These are phyloP conservation scores for Cryptococcus hybrid DNA, from an alignment of 1,284 basidiomycete genomes.

Conservation along the genomic window DNA sequence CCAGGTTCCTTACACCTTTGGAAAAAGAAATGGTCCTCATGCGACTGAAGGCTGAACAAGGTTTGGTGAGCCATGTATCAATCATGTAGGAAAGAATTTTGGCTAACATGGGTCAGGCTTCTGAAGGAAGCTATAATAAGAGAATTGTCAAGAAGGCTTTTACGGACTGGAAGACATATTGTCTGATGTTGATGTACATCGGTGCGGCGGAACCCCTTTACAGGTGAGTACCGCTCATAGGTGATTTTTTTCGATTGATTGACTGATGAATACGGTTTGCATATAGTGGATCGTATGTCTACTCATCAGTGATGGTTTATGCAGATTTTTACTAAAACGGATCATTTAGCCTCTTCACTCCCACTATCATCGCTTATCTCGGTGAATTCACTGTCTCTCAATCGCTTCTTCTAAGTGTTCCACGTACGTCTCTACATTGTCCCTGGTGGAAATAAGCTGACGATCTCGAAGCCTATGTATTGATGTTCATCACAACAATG, in stretches of 20 bases:
- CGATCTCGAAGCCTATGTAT: constrained; percentile 49
- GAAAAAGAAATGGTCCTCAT: constrained; percentile 41
- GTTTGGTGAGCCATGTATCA: constrained; percentile 14
- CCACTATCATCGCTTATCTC: constrained; percentile 49
- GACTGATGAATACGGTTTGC: constrained; percentile 15
- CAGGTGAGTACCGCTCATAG: constrained; percentile 29
- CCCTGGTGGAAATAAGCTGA: neutral
- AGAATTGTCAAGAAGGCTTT: constrained; percentile 31
- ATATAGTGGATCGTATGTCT: neutral
- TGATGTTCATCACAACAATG: constrained; percentile 53
- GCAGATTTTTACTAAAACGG: constrained; percentile 7
- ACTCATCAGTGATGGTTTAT: neutral
- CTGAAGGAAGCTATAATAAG: constrained; percentile 32
- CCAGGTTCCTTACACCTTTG: constrained; percentile 38
- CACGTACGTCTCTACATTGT: constrained; percentile 14
- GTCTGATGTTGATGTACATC: constrained; percentile 48
- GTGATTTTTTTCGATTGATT: neutral
- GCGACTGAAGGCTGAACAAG: constrained; percentile 43
- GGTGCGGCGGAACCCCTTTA: constrained; percentile 49
- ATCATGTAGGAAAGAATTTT: neutral
- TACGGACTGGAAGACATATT: constrained; percentile 39
- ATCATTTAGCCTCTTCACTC: constrained; percentile 43
- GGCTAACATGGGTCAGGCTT: constrained; percentile 5
- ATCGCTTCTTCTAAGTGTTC: constrained; percentile 49
- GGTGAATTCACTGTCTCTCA: constrained; percentile 48